Evolutionary conservation across 2,329 filamentous ascomycete species (phyloP), one percentile per base, ranked within the genome.

Genomic region (Penicillium brevicompactum): DNA sequence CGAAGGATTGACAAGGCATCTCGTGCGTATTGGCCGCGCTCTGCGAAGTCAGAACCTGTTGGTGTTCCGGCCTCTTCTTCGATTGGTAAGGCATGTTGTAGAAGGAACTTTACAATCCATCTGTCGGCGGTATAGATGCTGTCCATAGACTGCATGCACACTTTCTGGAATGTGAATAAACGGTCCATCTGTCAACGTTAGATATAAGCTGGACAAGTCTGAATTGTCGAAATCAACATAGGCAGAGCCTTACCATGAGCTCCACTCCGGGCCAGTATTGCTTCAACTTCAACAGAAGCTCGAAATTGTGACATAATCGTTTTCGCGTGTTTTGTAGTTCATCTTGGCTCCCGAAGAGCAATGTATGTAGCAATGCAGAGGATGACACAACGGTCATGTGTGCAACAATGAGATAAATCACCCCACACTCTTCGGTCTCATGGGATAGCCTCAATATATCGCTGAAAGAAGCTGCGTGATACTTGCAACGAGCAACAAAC

Each of bases 371-470:
- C 16, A 74, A 53, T 3, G 69, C 72, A n/a, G 71, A 68, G 0
- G 71, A 74, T 2, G 70, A 74, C 7, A 73, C 70, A 2, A 69
- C 64, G 1, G 69, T 64, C 69, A 74, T 74, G 43, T 74, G 71
- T 2, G 64, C 70, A 7, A 75, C 65, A 30, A 65, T 72, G 21
- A 60, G 57, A 51, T 74, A 72, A 6, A 71, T 58, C 0, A 62
- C 68, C 48, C 71, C 69, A 41, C 68, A 73, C 37, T 60, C 54
- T 9, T 59, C 47, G 13, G 60, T 53, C 38, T 63, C 41, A 2
- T 56, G 41, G 3, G 49, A 53, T 10, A 34, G 16, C 14, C 22
- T 44, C 8, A 56, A 31, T 24, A 56, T 18, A 37, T 53, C 49
- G 37, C 49, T 56, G 21, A 52, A 56, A 2, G 32, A 49, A 13